Conservation (phyloP, 805 yeast genomes). For the Saccharomycopsis sp. region DNA sequence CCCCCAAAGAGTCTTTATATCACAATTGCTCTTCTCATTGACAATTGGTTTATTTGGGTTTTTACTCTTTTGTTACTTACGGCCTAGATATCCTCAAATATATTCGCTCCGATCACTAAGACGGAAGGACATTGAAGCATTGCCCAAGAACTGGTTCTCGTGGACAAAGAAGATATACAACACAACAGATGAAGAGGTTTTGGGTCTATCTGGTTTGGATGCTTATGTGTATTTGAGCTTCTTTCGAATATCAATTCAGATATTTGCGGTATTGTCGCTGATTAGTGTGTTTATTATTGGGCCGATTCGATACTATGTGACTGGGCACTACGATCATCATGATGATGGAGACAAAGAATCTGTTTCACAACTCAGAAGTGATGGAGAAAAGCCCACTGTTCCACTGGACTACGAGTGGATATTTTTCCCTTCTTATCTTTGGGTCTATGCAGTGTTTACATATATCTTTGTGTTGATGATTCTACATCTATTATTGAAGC, state of each 20-base stretch:
- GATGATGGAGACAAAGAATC: slow-evolving; percentile 6
- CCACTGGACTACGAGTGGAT: slow-evolving; percentile 12
- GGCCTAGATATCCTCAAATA: slow-evolving; percentile 48
- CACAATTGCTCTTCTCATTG: slow-evolving; percentile 43
- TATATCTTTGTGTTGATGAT: slow-evolving; percentile 43
- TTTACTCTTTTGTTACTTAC: slow-evolving; percentile 38
- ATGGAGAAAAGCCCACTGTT: slow-evolving; percentile 7
- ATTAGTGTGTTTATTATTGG: slow-evolving; percentile 42
- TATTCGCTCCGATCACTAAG: slow-evolving; percentile 48
- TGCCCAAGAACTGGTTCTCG: slow-evolving; percentile 42
- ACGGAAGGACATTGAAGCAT: slow-evolving; percentile 33
- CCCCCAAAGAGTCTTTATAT: slow-evolving; percentile 48
- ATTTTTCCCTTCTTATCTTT: slow-evolving; percentile 37
- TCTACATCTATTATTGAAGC: slow-evolving; percentile 36
- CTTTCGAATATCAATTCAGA: slow-evolving; percentile 72
- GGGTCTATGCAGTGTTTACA: slow-evolving; percentile 49
- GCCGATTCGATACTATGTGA: slow-evolving; percentile 43
- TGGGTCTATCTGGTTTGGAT: slow-evolving; percentile 70
- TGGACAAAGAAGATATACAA: slow-evolving; percentile 43
- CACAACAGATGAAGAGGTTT: slow-evolving; percentile 41
- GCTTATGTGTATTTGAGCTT: slow-evolving; percentile 88
- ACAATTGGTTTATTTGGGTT: slow-evolving; percentile 40
- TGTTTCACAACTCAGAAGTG: neutral
- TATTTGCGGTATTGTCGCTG: slow-evolving; percentile 35
- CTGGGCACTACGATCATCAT: slow-evolving; percentile 39